Evolutionary conservation across 129 eudicot species (phyloP).

Genomic region (Flaveria robusta): DNA sequence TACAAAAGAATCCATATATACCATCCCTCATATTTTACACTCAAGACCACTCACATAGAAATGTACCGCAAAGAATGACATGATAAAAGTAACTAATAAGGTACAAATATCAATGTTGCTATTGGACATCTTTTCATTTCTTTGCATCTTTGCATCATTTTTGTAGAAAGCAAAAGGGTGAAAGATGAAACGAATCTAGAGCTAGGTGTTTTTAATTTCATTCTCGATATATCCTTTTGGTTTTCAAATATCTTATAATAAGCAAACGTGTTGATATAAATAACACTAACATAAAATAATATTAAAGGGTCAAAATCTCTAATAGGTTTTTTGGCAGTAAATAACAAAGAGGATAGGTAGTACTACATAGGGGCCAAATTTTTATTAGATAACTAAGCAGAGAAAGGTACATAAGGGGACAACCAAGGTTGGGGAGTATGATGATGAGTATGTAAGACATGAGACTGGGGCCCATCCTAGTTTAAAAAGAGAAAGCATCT

Average conservation of each 20-base stretch:
- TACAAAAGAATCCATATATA: not conserved
- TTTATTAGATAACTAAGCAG: conserved; percentile 24
- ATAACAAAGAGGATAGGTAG: not conserved
- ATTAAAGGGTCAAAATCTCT: not conserved
- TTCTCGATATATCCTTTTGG: not conserved
- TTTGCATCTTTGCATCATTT: conserved; percentile 13
- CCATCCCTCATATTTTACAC: not conserved
- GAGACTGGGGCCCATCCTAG: conserved; percentile 40
- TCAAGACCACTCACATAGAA: conserved; percentile 8
- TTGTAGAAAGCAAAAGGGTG: conserved; percentile 24
- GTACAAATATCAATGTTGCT: conserved; percentile 31
- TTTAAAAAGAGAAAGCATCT: conserved; percentile 43
- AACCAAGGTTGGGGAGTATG: conserved; percentile 41
- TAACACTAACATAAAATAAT: not conserved
- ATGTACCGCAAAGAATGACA: conserved; percentile 25
- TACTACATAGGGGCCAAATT: conserved; percentile 33
- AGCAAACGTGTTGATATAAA: conserved; percentile 2
- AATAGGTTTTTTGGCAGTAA: not conserved
- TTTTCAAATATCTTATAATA: not conserved
- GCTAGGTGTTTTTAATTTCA: not conserved
- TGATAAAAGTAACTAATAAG: conserved; percentile 30
- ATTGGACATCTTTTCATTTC: conserved; percentile 23
- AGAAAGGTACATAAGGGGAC: conserved; percentile 40
- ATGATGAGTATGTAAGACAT: conserved; percentile 40
- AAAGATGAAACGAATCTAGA: conserved; percentile 5